These are phyloP conservation scores for Mycena galopus DNA, from an alignment of 768 basidiomycete genomes.

Conservation along the genomic window DNA sequence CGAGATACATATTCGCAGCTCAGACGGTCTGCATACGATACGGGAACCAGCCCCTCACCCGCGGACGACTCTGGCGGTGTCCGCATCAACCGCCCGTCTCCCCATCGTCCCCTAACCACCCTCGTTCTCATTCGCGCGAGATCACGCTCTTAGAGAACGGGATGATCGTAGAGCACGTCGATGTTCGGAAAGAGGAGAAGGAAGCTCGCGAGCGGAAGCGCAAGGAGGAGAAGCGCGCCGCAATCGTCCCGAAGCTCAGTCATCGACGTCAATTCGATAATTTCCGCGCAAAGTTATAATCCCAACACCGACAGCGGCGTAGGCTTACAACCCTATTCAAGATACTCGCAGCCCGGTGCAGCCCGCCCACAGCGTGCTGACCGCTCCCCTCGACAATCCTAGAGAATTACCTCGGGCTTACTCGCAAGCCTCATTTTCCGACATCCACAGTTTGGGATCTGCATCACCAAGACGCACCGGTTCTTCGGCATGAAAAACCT, in stretches of 20 bases:
- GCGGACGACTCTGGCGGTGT: constrained; percentile 74
- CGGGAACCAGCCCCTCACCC: constrained; percentile 57
- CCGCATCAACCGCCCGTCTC: constrained; percentile 76
- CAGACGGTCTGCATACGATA: constrained; percentile 83
- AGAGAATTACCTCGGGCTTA: constrained; percentile 72
- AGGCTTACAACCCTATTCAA: constrained; percentile 68
- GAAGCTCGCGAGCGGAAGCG: constrained; percentile 79
- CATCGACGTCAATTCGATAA: constrained; percentile 80
- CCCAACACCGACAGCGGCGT: constrained; percentile 71
- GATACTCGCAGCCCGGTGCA: constrained; percentile 67
- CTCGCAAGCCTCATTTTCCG: constrained; percentile 86
- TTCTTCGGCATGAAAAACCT: constrained; percentile 86
- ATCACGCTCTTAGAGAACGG: constrained; percentile 89
- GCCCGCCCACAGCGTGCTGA: constrained; percentile 72
- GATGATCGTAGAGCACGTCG: constrained; percentile 90
- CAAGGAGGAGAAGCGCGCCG: constrained; percentile 80
- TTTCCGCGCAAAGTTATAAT: constrained; percentile 72
- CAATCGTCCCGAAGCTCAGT: constrained; percentile 81
- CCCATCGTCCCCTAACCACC: constrained; percentile 56
- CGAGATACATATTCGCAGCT: constrained; percentile 86
- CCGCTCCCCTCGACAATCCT: constrained; percentile 69
- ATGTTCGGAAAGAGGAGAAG: constrained; percentile 83
- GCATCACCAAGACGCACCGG: constrained; percentile 75
- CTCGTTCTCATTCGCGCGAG: constrained; percentile 73
- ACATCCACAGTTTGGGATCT: constrained; percentile 81